Conservation (phyloP, 2,329 filamentous ascomycete genomes). For the Teratosphaeria zuluensis region DNA sequence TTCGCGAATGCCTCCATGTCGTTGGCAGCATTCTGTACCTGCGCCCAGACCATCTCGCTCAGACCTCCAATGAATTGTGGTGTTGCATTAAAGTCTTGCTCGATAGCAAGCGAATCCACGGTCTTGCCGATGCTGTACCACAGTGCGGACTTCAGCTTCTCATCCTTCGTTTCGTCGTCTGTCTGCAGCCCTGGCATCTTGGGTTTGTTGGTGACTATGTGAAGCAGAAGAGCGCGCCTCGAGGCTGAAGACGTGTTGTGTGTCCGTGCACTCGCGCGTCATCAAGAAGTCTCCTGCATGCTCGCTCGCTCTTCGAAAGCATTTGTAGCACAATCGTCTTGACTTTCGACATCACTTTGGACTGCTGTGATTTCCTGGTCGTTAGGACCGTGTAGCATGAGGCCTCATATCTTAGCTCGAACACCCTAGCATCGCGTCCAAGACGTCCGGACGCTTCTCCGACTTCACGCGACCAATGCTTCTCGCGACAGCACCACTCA, state of each 20-base stretch:
- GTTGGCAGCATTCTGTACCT: slow-evolving; percentile 44
- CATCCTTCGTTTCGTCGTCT: slow-evolving; percentile 14
- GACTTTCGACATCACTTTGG: no score
- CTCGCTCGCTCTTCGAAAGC: neutral
- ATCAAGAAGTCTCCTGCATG: neutral
- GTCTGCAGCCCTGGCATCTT: slow-evolving; percentile 5
- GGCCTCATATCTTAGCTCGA: no score
- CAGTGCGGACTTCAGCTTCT: slow-evolving; percentile 76
- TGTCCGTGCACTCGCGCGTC: neutral
- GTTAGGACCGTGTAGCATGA: no score
- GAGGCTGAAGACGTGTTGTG: neutral
- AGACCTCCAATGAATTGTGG: slow-evolving; percentile 44
- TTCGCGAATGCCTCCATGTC: slow-evolving; percentile 58
- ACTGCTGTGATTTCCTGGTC: no score
- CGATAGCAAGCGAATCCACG: slow-evolving; percentile 72
- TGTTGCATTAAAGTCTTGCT: slow-evolving; percentile 71
- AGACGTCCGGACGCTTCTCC: neutral
- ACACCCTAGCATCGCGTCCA: neutral
- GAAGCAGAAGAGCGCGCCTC: neutral
- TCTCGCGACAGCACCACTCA: neutral
- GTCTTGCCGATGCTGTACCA: slow-evolving; percentile 81
- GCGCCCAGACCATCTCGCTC: slow-evolving; percentile 71
- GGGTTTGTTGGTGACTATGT: neutral
- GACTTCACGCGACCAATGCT: neutral
- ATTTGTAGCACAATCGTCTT: no score